Conservation (phyloP, 805 yeast species). For the Ogataea trehalophila region DNA sequence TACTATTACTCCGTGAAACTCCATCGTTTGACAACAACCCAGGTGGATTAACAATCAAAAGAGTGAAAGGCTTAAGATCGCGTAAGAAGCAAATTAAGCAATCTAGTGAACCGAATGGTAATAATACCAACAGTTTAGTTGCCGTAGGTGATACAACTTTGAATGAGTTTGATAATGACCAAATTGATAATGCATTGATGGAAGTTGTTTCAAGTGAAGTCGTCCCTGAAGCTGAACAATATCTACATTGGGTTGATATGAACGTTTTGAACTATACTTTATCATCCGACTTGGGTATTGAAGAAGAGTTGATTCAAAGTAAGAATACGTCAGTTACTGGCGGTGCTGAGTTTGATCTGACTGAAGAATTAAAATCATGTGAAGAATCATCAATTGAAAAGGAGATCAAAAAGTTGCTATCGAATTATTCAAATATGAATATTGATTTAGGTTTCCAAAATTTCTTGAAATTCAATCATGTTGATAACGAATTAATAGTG, state of each 20-base stretch:
- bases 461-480: conserved; percentile 20
- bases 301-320: conserved; percentile 12
- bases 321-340: conserved; percentile 5
- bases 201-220: conserved; percentile 35
- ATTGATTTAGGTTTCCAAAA: conserved; percentile 33
- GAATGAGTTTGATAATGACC: conserved; percentile 20
- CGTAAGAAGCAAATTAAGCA: conserved; percentile 31
- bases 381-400: conserved; percentile 21
- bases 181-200: conserved; percentile 32
- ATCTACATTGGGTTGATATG: conserved; percentile 46
- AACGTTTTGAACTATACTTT: conserved; percentile 25
- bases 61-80: conserved; percentile 75
- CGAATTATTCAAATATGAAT: conserved; percentile 13
- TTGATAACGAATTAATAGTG: conserved; percentile 25
- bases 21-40: conserved; percentile 25
- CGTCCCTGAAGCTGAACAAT: conserved; percentile 32
- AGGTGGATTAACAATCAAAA: conserved; percentile 46
- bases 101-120: conserved; percentile 11
- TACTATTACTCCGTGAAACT: conserved; percentile 49
- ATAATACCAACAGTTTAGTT: conserved; percentile 10
- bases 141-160: conserved; percentile 29
- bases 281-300: conserved; percentile 23
- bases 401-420: conserved; percentile 13
- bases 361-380: conserved; percentile 9
- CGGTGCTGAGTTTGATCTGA: conserved; percentile 6